Percentiles rank a stretch among this genome's conserved stretches.
Conservation (phyloP, 1,284 basidiomycete genomes). For the Tylopilus sp. region DNA sequence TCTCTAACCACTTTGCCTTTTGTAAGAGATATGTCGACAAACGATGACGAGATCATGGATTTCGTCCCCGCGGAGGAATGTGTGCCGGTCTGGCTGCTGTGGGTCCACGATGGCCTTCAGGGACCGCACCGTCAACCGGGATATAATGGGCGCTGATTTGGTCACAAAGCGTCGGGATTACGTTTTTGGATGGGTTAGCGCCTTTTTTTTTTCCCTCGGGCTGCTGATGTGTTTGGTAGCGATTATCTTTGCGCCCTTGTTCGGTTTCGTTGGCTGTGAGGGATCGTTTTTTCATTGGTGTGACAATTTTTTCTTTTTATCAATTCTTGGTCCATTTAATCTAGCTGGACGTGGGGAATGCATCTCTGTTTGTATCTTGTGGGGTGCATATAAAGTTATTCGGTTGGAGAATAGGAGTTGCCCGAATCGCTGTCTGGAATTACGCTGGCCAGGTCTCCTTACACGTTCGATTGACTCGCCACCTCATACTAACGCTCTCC, state of each 20-base stretch:
- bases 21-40: neutral
- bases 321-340: too few relatives aligned
- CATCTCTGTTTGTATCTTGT: slow-evolving; percentile 18
- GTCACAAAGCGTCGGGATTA: slow-evolving; percentile 57
- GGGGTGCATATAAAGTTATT: slow-evolving; percentile 2
- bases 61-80: slow-evolving; percentile 43
- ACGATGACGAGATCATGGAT: slow-evolving; percentile 36
- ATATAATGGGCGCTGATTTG: slow-evolving; percentile 54
- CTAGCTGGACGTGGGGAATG: slow-evolving; percentile 5
- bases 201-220: neutral
- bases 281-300: slow-evolving; percentile 13
- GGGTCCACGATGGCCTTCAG: slow-evolving; percentile 44
- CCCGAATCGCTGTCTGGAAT: slow-evolving; percentile 15
- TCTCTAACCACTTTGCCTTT: too few relatives aligned
- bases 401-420: slow-evolving; percentile 6
- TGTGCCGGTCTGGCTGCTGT: slow-evolving; percentile 56
- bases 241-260: slow-evolving; percentile 15
- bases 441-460: neutral
- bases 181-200: neutral
- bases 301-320: neutral
- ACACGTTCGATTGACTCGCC: neutral
- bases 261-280: slow-evolving; percentile 18
- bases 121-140: slow-evolving; percentile 48
- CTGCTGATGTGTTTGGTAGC: slow-evolving; percentile 3
- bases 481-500: neutral